Evolutionary conservation across 148 eudicot species (phyloP).

Genomic region (Rhododendron mucronatum): DNA sequence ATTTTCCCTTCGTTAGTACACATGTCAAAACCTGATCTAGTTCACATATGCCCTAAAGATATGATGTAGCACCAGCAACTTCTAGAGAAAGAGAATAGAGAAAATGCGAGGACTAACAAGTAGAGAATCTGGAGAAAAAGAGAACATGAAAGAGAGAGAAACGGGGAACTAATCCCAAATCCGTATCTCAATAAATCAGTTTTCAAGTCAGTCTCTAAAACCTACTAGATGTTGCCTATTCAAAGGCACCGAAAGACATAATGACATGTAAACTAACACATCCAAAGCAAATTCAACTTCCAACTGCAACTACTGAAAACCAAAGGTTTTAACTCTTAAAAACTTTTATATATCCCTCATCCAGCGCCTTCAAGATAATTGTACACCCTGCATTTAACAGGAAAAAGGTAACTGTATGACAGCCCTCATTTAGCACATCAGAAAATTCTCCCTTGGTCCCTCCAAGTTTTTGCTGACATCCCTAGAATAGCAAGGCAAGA

Average conservation of each 20-base stretch:
- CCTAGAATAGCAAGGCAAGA: background rate
- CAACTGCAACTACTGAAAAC: background rate
- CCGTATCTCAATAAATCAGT: background rate
- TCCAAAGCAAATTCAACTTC: background rate
- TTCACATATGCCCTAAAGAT: background rate
- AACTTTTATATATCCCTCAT: background rate
- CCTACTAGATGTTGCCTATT: background rate
- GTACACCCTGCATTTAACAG: background rate
- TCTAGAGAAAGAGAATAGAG: background rate
- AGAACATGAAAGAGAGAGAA: background rate
- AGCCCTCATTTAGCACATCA: background rate
- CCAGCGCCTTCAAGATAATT: background rate
- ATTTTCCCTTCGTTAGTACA: background rate
- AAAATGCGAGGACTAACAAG: background rate
- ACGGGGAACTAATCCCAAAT: background rate
- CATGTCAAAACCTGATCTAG: background rate
- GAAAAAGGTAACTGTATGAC: background rate
- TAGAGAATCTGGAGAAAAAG: background rate
- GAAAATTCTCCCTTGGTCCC: background rate
- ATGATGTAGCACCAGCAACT: background rate
- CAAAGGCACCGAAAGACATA: background rate
- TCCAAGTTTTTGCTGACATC: background rate
- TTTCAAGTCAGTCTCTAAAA: too few species aligned
- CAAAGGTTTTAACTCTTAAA: background rate
- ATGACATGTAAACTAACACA: background rate